Evolutionary conservation across 495 filamentous ascomycete genomes (phyloP), one percentile per base, ranked within the genome.

Genomic region (Penicillium salamii): DNA sequence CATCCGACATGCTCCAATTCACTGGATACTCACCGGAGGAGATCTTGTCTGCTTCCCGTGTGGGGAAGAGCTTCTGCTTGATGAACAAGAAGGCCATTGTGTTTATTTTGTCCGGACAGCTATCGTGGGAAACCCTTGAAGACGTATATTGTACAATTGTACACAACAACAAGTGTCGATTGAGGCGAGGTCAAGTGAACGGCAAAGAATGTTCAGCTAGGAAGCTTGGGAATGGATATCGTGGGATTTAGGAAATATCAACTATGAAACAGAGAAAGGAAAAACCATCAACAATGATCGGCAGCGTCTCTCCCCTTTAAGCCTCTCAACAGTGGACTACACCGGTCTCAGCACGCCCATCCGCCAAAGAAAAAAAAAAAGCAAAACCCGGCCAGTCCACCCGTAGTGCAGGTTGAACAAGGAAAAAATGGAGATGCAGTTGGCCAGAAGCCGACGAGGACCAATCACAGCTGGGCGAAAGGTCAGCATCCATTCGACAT

Each of bases 81-180:
- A 76, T 39, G 37, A 76, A 74, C 13, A 74, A 54, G 15, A 76
- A 55, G 11, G 69, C 70, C 72, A 76, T 75, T 19, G 17, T 57
- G 19, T 43, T 13, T 24, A 33, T 26, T 26, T 26, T 3, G 23
- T 26, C 23, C 23, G 8, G 23, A 26, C 4, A 8, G 8, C 23
- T 26, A 26, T 26, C 23, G 3, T 8, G 23, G 8, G 23, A 26
- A 26, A 4, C 8, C 23, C 23, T 26, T 26, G 23, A 26, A 26
- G 23, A 26, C 8, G 23, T 8, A 8, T 26, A 8, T 26, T 26
- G 8, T n/a, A n/a, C n/a, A n/a, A n/a, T n/a, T n/a, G n/a, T n/a
- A n/a, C n/a, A n/a, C n/a, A n/a, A n/a, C n/a, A n/a, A n/a, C n/a
- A n/a, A n/a, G n/a, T n/a, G n/a, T n/a, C n/a, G n/a, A n/a, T n/a